Conservation (phyloP, 2,329 filamentous ascomycete genomes). For the Botryotinia globosa region DNA sequence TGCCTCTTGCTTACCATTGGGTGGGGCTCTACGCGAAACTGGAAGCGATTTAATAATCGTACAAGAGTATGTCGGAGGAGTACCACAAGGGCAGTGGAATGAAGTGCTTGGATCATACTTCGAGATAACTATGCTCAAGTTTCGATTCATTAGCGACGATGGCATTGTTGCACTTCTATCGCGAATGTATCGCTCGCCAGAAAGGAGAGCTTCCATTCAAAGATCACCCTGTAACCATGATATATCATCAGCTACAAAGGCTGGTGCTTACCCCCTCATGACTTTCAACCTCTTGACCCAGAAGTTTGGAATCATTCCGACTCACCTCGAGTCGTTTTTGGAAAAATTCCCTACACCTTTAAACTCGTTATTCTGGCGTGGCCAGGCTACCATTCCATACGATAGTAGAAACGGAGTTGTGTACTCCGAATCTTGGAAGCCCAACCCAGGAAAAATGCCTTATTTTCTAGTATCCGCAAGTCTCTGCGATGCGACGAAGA, state of each 20-base stretch:
- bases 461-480: not conserved
- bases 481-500: not conserved
- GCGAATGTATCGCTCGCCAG: not conserved
- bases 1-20: not conserved
- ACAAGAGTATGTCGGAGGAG: not conserved
- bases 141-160: not conserved
- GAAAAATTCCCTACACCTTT: too few relatives aligned
- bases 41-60: not conserved
- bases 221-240: not conserved
- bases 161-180: not conserved
- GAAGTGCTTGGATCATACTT: not conserved
- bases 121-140: not conserved
- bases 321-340: not conserved
- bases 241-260: not conserved
- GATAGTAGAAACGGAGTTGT: not conserved
- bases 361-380: not conserved
- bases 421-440: fast-evolving
- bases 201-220: not conserved
- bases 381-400: not conserved
- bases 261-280: not conserved
- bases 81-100: not conserved
- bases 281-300: constrained; percentile 23
- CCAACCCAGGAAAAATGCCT: not conserved
- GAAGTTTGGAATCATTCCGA: constrained; percentile 17
- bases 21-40: not conserved